Evolutionary conservation across 202 grass and related monocot genomes (phyloP).

Genomic region (Hordeum pubiflorum): DNA sequence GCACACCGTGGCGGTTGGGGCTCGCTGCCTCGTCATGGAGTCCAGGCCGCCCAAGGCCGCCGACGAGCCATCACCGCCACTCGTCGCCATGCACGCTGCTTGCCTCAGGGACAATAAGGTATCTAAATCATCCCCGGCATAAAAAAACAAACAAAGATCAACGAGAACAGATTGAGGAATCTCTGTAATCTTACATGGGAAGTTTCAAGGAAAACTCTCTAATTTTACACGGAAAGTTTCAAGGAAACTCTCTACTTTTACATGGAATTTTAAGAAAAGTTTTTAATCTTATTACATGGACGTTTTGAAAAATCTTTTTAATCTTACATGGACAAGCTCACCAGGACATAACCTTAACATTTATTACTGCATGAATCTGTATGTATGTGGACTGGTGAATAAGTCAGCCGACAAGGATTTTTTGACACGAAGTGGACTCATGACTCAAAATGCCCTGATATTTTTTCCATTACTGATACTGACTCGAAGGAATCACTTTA

Average conservation of each 20-base stretch:
- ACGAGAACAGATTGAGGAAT: constrained; percentile 16
- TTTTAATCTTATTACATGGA: constrained; percentile 3
- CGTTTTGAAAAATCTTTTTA: constrained; percentile 3
- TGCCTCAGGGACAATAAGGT: constrained; percentile 97
- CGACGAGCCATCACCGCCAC: constrained; percentile 37
- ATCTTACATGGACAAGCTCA: constrained; percentile 35
- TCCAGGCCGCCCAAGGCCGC: constrained; percentile 38
- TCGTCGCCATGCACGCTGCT: constrained; percentile 75
- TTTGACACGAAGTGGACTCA: constrained; percentile 28
- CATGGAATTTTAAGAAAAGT: constrained; percentile 15
- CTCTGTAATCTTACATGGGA: constrained; percentile 35
- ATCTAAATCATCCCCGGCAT: constrained; percentile 57
- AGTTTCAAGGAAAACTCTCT: constrained; percentile 20
- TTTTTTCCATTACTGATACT: constrained; percentile 23
- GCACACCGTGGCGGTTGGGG: constrained; percentile 58
- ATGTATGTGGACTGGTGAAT: constrained; percentile 9
- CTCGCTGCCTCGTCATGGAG: constrained; percentile 89
- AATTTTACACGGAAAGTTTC: constrained; percentile 17
- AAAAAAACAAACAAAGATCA: constrained; percentile 20
- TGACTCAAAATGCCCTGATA: constrained; percentile 31
- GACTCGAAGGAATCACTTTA: constrained; percentile 18
- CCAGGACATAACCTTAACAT: constrained; percentile 1
- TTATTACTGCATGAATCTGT: constrained; percentile 19
- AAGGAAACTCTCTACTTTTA: constrained; percentile 27
- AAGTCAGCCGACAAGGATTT: constrained; percentile 18